Evolutionary conservation across 306 rosid species (phyloP).

Genomic region (Ammopiptanthus mongolicus): DNA sequence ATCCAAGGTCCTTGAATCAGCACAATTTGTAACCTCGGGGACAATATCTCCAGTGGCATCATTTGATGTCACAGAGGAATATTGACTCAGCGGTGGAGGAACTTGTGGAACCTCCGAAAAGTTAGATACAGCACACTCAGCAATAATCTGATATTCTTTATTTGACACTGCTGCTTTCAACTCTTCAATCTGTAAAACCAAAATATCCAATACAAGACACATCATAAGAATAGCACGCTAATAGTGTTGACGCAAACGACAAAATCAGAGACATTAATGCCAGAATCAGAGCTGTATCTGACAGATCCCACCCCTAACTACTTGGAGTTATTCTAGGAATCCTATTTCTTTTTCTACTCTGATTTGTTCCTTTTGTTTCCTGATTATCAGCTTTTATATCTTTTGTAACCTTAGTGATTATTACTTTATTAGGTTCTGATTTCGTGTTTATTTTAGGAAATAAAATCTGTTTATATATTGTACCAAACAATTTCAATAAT

Average conservation of each 20-base stretch:
- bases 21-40: constrained; percentile 32
- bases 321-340: too few species aligned
- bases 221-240: constrained; percentile 3
- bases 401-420: too few species aligned
- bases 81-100: constrained; percentile 54
- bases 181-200: constrained; percentile 64
- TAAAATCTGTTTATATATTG: too few species aligned
- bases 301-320: too few species aligned
- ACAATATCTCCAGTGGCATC: constrained; percentile 33
- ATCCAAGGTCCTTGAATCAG: constrained; percentile 36
- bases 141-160: constrained; percentile 78
- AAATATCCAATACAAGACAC: constrained; percentile 18
- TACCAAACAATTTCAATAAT: too few species aligned
- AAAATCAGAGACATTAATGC: too few species aligned
- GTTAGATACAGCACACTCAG: constrained; percentile 87
- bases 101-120: constrained; percentile 71
- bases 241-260: background rate
- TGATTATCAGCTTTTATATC: too few species aligned
- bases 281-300: too few species aligned
- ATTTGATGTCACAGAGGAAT: constrained; percentile 30
- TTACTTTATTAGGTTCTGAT: too few species aligned
- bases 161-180: constrained; percentile 90
- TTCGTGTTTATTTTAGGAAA: too few species aligned
- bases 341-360: too few species aligned
- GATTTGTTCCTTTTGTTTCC: too few species aligned